A percentile compares a stretch with the other conserved stretches of the same genome.
phyloP scores from a whole-genome alignment of 2,329 filamentous ascomycete genomes.

The Cladosporium sp. region DNA sequence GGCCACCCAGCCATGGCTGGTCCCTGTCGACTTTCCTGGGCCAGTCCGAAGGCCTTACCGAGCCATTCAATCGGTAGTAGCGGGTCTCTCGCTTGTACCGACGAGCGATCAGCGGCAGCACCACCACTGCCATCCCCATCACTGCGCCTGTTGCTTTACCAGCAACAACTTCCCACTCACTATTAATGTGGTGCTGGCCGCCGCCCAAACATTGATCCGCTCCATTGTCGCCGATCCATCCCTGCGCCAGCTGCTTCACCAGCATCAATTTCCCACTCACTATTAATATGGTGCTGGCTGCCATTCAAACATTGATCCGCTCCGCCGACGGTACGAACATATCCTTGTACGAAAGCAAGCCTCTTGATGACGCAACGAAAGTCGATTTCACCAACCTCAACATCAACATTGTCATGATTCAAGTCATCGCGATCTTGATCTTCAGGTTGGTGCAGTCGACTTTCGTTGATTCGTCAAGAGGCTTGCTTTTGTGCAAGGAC shows the following conservation, averaged over 20 bases:
- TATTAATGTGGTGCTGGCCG: constrained; percentile 13
- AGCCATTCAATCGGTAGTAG: not conserved
- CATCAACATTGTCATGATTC: too few species aligned
- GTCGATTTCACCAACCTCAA: too few species aligned
- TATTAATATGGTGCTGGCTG: constrained; percentile 15
- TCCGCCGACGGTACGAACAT: not conserved
- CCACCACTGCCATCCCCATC: constrained; percentile 6
- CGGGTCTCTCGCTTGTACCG: not conserved
- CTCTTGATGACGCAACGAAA: too few species aligned
- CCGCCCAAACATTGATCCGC: constrained; percentile 14
- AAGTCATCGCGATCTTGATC: too few species aligned
- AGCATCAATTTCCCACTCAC: constrained; percentile 16
- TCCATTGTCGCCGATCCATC: not conserved
- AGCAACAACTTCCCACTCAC: constrained; percentile 15
- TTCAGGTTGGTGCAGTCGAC: too few species aligned
- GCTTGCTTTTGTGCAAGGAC: too few species aligned
- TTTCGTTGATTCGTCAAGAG: too few species aligned
- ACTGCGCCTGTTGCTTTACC: not conserved
- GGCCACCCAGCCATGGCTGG: not conserved
- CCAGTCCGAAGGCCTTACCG: not conserved
- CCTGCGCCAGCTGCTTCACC: not conserved
- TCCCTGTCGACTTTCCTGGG: not conserved
- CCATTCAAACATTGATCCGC: constrained; percentile 12
- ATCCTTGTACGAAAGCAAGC: too few species aligned
- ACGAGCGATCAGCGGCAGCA: not conserved